Evolutionary conservation across 345 rosid genomes (phyloP), one percentile per base, ranked within the genome.

Genomic region (Arabidopsis suecica): DNA sequence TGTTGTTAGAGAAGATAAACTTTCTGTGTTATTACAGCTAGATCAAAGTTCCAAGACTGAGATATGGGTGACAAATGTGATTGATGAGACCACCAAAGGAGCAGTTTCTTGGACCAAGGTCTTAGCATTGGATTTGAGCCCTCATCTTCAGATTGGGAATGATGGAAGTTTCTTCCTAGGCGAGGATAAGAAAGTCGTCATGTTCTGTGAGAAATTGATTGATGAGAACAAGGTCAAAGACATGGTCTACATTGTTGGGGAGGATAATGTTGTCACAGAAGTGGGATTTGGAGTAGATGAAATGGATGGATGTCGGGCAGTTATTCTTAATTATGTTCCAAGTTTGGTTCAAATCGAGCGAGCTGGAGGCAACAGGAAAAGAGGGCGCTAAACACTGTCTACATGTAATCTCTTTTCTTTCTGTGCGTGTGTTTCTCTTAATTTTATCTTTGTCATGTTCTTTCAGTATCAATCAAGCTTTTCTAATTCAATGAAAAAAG

Each of bases 241-340:
- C 50, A 41, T 40, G 20, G 6, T 61, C 28, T 61, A 61, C 66
- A 61, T 61, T 41, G 18, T 41, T 61, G 66, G 66, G 33, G 34
- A 40, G 11, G 49, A 40, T 61, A 61, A 61, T 61, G 9, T 22
- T 6, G 12, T 45, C 25, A 45, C 68, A 5, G 41, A 9, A 45
- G 6, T 45, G 38, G 5, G n/a, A 1, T 0, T 4, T 4, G 47
- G 47, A 42, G 47, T 13, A 5, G 13, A 13, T 20, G 5, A 7
- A 11, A 36, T 1, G 2, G 14, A 9, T 0, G 54, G 5, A 45
- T 28, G 54, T 45, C 9, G 23, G 13, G 54, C 54, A n/a, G 14
- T 13, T 30, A 16, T 63, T 63, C 8, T 63, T 63, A 63, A 16
- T 64, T 64, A 47, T 32, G 40, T 64, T 11, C 55, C 68, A 44